Conservation (phyloP, 169 alveolate species). For the Plasmodium relictum region DNA sequence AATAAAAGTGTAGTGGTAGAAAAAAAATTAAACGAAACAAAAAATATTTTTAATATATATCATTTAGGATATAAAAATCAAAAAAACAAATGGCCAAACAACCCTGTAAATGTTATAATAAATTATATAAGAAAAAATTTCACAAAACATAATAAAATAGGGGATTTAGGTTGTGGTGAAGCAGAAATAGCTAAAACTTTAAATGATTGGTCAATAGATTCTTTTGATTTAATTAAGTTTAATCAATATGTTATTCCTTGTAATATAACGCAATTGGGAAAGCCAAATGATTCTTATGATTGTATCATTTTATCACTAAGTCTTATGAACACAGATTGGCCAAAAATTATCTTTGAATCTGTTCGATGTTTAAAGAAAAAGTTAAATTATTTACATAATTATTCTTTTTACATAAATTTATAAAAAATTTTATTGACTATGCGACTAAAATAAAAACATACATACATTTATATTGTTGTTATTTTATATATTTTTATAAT, state of each 20-base stretch:
- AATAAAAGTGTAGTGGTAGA: conserved; percentile 36
- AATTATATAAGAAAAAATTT: conserved; percentile 59
- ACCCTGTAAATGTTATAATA: conserved; percentile 79
- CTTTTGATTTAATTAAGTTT: conserved; percentile 53
- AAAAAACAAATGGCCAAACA: conserved; percentile 82
- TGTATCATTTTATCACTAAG: conserved; percentile 42
- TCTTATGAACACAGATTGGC: conserved; percentile 76
- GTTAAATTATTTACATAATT: neutral
- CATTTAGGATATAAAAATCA: conserved; percentile 84
- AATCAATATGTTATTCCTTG: conserved; percentile 53
- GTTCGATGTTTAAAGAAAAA: conserved; percentile 52
- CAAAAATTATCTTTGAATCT: conserved; percentile 63
- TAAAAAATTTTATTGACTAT: neutral
- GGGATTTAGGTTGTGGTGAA: conserved; percentile 88
- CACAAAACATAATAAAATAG: conserved; percentile 71
- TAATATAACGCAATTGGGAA: conserved; percentile 53
- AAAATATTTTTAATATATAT: conserved; percentile 71
- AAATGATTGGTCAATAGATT: conserved; percentile 29
- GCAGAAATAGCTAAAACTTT: conserved; percentile 81
- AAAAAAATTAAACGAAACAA: conserved; percentile 54
- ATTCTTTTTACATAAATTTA: neutral
- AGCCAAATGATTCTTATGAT: conserved; percentile 33
- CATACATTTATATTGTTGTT: neutral
- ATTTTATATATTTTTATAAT: no score
- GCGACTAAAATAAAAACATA: neutral